Base-by-base conservation (phyloP, 2,329 filamentous ascomycete species). In the Meredithiella fracta region DNA sequence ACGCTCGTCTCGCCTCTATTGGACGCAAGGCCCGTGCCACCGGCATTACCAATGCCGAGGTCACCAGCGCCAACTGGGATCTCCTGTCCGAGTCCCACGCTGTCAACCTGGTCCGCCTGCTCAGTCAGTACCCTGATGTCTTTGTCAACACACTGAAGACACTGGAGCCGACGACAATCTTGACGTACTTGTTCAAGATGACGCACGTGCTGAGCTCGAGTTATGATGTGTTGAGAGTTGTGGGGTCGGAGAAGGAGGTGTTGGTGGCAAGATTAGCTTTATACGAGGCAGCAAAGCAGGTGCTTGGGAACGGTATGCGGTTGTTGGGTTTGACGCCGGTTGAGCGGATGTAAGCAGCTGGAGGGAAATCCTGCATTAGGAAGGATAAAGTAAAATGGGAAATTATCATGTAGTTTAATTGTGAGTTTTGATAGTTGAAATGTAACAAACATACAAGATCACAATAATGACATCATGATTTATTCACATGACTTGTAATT, bases 121-220 rank as follows among this genome's bases (percentile, higher is more conserved):
- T 94, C n/a, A 77, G 83, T 7, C 85, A 89, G 65, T 94, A 86
- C 77, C 89, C 89, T 1, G 88, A 94, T 63, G 85, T 88, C 3
- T 80, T 94, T 58, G 74, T 83, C 64, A 91, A 91, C 68, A 90
- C 88, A 0, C 73, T 92, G 63, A 86, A 86, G 73, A 94, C 86
- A 0, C 76, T 89, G 22, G 89, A 94, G 69, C 86, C 86, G 20
- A 76, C 74, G 9, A 72, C 69, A 6, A 67, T 69, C 57, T 66
- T 72, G 60, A 71, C 69, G n/a, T 88, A 91, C 66, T 73, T 92
- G 47, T 92, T 91, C 75, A 87, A 86, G 76, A 85, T 94, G 82
- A 86, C 85, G 2, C 87, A 94, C 68, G 73, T 79, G 25, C 69
- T 94, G 55, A 88, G 83, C 70, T 83, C 79, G 55, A 88, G 83